Base-by-base conservation (phyloP, 306 rosid genomes). In the Vachellia collinsii region DNA sequence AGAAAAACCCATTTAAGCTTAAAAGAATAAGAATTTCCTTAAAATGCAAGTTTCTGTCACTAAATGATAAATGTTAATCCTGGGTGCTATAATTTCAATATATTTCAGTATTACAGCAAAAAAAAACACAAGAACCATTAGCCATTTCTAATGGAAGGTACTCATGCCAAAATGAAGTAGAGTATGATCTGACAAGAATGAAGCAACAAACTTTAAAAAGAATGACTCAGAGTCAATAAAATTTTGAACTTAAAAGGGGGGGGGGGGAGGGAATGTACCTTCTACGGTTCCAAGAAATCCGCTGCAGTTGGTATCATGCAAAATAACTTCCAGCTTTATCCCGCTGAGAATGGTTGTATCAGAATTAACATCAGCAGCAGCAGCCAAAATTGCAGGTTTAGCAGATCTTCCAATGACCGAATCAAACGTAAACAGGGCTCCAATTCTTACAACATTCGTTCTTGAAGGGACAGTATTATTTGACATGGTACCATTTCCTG, bases 321-420 rank as follows among this genome's bases (percentile, higher is more conserved):
- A 68, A 80, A 86, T 17, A 36, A 86, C 16, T 0, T 87, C 83
- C 72, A 93, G 72, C 41, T 63, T 80, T 16, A 80, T 80, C 62
- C 83, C 87, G 12, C 67, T 80, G 67, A 93, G 97, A 82, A 93
- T 53, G 62, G 44, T 90, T 1, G 83, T 23, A 80, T 93, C 87
- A 80, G 88, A 83, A 83, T 91, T 89, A 64, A 93, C 85, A 77
- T 93, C 97, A 4, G 85, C 91, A 41, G 88, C 8, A 3, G 97
- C 97, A 44, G 93, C 91, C 63, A 25, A 6, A 47, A 93, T 29
- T 43, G 90, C 97, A 7, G 90, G 85, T 72, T 77, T 76, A 50
- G 89, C 95, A 3, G 90, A 90, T 82, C 90, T 91, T 76, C 97
- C 97, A 76, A 93, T 93, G 51, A 83, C 81, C 25, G 97, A 93